phyloP scores from a whole-genome alignment of 257 asterid species.

The Gynochthodes officinalis region DNA sequence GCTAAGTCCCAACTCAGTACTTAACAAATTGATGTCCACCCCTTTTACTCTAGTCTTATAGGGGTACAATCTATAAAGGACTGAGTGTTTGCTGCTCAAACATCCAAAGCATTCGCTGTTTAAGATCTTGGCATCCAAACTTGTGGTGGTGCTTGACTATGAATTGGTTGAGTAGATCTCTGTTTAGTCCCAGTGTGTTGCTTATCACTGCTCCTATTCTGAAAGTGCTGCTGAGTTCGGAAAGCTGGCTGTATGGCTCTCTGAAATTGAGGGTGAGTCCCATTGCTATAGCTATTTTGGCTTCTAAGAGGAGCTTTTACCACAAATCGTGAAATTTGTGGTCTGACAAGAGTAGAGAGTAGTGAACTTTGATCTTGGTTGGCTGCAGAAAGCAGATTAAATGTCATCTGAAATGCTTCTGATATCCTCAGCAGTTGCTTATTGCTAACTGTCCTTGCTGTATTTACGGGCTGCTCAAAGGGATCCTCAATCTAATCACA shows the following conservation, averaged over 20 bases:
- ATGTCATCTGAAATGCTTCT: constrained; percentile 51
- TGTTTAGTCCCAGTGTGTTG: not conserved
- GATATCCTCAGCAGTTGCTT: constrained; percentile 51
- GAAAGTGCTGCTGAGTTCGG: constrained; percentile 23
- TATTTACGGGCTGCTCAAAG: constrained; percentile 82
- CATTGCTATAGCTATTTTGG: constrained; percentile 30
- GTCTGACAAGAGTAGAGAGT: constrained; percentile 47
- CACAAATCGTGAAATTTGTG: constrained; percentile 35
- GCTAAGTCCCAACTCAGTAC: not conserved
- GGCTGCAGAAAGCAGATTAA: constrained; percentile 36
- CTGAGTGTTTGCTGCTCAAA: not conserved
- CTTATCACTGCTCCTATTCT: constrained; percentile 7
- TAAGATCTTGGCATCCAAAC: constrained; percentile 54
- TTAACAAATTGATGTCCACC: not conserved
- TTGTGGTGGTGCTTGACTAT: constrained; percentile 44
- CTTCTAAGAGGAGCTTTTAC: constrained; percentile 26
- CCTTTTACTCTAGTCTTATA: not conserved
- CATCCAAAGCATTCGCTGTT: constrained; percentile 3
- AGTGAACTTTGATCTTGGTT: constrained; percentile 34
- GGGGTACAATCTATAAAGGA: not conserved
- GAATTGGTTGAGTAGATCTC: constrained; percentile 32
- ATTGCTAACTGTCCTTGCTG: constrained; percentile 67
- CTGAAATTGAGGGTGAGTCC: constrained; percentile 22
- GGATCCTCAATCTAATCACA: constrained; percentile 85
- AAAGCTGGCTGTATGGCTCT: constrained; percentile 16